Conservation (phyloP, 306 rosid species). For the Alnus rubra region DNA sequence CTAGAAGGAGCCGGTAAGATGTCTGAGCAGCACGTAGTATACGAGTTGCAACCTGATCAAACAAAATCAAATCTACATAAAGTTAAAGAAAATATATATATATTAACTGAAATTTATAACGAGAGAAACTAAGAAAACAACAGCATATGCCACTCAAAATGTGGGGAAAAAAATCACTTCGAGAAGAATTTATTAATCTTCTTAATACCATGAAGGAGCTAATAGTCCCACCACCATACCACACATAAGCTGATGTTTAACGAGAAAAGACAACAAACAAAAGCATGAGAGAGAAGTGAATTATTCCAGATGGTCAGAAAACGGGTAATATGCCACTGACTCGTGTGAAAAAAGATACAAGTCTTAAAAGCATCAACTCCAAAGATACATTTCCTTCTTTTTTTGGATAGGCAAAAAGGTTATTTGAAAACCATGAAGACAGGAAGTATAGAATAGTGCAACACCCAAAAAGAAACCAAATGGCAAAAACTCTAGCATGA, state of each 20-base stretch:
- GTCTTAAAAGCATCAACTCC: background rate
- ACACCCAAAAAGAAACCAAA: too few species aligned
- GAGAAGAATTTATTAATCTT: background rate
- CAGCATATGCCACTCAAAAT: background rate
- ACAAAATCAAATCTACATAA: background rate
- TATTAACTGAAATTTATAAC: background rate
- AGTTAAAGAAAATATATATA: background rate
- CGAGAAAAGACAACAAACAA: background rate
- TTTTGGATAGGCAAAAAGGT: background rate
- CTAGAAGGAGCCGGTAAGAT: slow-evolving; percentile 71
- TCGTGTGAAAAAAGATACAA: too few species aligned
- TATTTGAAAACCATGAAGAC: too few species aligned
- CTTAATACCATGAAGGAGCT: background rate
- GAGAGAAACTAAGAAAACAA: background rate
- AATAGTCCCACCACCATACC: background rate
- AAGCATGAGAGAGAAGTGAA: background rate
- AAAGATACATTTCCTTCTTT: too few species aligned
- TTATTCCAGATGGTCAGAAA: background rate
- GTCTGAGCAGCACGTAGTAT: slow-evolving; percentile 47
- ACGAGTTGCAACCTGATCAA: slow-evolving; percentile 40
- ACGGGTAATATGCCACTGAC: background rate
- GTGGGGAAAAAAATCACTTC: background rate
- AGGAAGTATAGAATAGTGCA: too few species aligned
- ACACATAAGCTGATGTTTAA: background rate
- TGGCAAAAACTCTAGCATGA: too few species aligned